Percentiles rank a stretch among this genome's conserved stretches.
These are phyloP conservation scores for Coprinopsis marcescibilis DNA, from an alignment of 768 basidiomycete genomes.

Conservation along the genomic window DNA sequence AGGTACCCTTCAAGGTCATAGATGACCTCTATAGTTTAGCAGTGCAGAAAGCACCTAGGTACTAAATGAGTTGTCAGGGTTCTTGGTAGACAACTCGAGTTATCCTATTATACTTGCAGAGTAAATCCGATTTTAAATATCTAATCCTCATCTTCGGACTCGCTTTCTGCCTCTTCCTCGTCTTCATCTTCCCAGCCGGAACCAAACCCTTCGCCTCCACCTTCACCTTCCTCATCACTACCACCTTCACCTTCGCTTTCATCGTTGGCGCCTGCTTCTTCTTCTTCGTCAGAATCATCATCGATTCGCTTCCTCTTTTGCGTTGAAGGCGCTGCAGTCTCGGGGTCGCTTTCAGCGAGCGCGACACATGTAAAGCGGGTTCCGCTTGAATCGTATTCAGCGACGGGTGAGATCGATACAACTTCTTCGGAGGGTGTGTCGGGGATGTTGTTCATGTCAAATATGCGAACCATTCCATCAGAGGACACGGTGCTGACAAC, in stretches of 20 bases:
- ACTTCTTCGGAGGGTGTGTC: conserved; percentile 14
- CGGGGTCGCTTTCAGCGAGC: conserved; percentile 27
- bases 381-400: conserved; percentile 78
- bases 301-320: conserved; percentile 23
- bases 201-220: background rate
- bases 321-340: conserved; percentile 6
- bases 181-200: conserved; percentile 19
- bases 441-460: conserved; percentile 57
- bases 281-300: conserved; percentile 18
- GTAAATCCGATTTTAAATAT: no score
- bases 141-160: conserved; percentile 16
- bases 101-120: no score
- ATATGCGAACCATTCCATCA: conserved; percentile 79
- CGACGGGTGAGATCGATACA: conserved; percentile 47
- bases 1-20: no score
- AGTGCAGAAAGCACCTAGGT: no score
- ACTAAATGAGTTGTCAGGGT: no score
- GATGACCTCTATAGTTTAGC: no score
- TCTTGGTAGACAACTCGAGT: no score
- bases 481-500: conserved; percentile 79
- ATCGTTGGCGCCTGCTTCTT: conserved; percentile 12
- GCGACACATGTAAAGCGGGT: conserved; percentile 72
- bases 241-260: conserved; percentile 20
- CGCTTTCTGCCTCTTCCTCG: conserved; percentile 26
- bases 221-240: conserved; percentile 22